A percentile compares a stretch with the other conserved stretches of the same genome.
Evolutionary conservation across 192 early-diverging fungal species (phyloP).

Genomic region (Mortierella claussenii): DNA sequence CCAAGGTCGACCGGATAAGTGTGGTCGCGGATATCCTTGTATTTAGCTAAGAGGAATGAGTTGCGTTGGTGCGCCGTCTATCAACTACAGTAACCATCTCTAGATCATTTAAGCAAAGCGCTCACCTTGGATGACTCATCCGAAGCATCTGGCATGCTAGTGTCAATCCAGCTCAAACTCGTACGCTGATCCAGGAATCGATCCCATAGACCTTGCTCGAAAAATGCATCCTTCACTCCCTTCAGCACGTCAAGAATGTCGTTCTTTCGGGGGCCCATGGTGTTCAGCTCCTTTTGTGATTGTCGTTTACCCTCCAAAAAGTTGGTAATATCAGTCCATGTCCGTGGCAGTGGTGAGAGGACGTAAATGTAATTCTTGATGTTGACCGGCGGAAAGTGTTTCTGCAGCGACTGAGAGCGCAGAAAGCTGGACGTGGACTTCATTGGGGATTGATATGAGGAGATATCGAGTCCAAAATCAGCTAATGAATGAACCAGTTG

Average conservation of each 20-base stretch:
- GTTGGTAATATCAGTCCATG: slow-evolving; percentile 22
- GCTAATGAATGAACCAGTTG: slow-evolving; percentile 38
- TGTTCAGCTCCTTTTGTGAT: not conserved
- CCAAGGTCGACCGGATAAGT: slow-evolving; percentile 27
- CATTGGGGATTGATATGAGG: slow-evolving; percentile 43
- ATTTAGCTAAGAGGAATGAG: slow-evolving; percentile 1
- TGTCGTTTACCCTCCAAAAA: slow-evolving; percentile 26
- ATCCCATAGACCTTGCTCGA: slow-evolving; percentile 38
- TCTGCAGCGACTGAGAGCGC: slow-evolving; percentile 38
- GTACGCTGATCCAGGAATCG: slow-evolving; percentile 38
- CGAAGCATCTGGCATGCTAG: not conserved
- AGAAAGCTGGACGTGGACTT: slow-evolving; percentile 11
- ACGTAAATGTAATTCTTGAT: slow-evolving; percentile 48
- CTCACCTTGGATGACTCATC: slow-evolving; percentile 10
- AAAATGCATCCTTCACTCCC: slow-evolving; percentile 29
- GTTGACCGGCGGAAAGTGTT: slow-evolving; percentile 35
- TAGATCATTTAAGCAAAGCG: not conserved
- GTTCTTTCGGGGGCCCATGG: slow-evolving; percentile 6
- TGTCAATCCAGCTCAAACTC: slow-evolving; percentile 49
- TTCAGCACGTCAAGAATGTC: slow-evolving; percentile 39
- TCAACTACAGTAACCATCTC: not conserved
- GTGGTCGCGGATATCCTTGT: slow-evolving; percentile 20
- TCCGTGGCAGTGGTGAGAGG: slow-evolving; percentile 24
- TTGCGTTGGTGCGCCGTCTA: not conserved
- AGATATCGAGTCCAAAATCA: slow-evolving; percentile 42